Percentiles rank a stretch among this genome's conserved stretches.
These are phyloP conservation scores for Candida vaughaniae DNA, from an alignment of 805 yeast species.

Conservation along the genomic window DNA sequence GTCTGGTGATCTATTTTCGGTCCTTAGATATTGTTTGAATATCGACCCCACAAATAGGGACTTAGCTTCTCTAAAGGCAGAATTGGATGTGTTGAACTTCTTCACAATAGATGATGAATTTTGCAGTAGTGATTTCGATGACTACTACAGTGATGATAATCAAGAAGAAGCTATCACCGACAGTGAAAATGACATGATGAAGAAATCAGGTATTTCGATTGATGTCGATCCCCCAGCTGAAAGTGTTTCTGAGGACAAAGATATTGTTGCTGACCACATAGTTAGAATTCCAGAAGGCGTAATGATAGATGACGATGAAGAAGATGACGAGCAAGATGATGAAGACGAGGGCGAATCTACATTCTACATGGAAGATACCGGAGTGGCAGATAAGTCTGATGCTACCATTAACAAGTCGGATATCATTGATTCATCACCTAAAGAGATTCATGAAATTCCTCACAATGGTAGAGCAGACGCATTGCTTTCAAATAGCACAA, in stretches of 20 bases:
- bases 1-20: conserved; percentile 85
- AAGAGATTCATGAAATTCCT: conserved; percentile 3
- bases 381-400: conserved; percentile 12
- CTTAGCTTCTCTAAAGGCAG: conserved; percentile 56
- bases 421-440: neutral
- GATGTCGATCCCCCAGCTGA: conserved; percentile 1
- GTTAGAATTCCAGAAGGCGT: neutral
- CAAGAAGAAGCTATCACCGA: conserved; percentile 12
- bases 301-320: neutral
- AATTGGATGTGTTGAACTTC: conserved; percentile 56
- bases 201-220: conserved; percentile 12
- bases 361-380: conserved; percentile 16
- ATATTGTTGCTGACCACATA: neutral
- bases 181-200: conserved; percentile 6
- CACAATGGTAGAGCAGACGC: conserved; percentile 39
- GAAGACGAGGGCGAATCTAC: conserved; percentile 15
- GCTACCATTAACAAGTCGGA: conserved; percentile 9
- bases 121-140: conserved; percentile 51
- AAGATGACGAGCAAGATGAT: conserved; percentile 5
- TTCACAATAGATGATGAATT: conserved; percentile 79
- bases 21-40: conserved; percentile 71
- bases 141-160: conserved; percentile 35
- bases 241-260: neutral
- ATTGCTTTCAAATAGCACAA: conserved; percentile 35
- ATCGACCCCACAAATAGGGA: conserved; percentile 87